Percentiles rank a stretch among this genome's conserved stretches.
Conservation (phyloP, 1,284 basidiomycete genomes). For the Apiotrichum veenhuisii region DNA sequence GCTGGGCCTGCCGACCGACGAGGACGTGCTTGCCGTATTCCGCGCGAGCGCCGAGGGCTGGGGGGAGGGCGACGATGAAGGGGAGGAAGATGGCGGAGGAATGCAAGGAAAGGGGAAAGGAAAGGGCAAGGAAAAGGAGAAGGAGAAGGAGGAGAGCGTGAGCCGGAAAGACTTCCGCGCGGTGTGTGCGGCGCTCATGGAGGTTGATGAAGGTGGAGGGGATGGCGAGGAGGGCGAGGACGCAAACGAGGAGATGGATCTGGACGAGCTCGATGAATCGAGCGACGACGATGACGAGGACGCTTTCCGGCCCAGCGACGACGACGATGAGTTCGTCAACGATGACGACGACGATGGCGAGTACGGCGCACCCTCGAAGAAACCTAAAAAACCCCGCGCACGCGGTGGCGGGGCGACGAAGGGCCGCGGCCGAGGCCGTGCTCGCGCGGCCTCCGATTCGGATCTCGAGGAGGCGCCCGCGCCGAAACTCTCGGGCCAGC, state of each 20-base stretch:
- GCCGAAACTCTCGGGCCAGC: slow-evolving; percentile 27
- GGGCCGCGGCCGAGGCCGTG: not conserved
- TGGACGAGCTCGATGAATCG: slow-evolving; percentile 17
- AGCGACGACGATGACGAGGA: slow-evolving; percentile 21
- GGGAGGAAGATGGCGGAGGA: too few relatives aligned
- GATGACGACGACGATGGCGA: slow-evolving; percentile 12
- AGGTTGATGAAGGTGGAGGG: slow-evolving; percentile 11
- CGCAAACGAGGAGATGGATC: slow-evolving; percentile 7
- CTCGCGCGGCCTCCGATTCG: too few relatives aligned
- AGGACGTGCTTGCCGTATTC: slow-evolving; percentile 47
- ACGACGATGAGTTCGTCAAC: slow-evolving; percentile 15
- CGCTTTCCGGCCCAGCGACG: slow-evolving; percentile 26
- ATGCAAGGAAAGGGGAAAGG: slow-evolving; percentile 1
- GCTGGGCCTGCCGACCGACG: slow-evolving; percentile 42
- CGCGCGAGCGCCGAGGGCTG: slow-evolving; percentile 42
- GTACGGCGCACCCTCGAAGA: slow-evolving; percentile 4
- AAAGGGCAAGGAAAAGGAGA: slow-evolving; percentile 1
- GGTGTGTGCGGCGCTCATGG: slow-evolving; percentile 47
- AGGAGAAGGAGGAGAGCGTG: slow-evolving; percentile 23
- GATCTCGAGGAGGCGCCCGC: not conserved
- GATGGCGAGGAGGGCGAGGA: slow-evolving; percentile 18
- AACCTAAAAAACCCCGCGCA: not conserved
- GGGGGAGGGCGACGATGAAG: slow-evolving; percentile 15
- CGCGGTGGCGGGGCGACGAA: not conserved
- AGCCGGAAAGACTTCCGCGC: slow-evolving; percentile 37